Evolutionary conservation across 2,329 filamentous ascomycete genomes (phyloP), one percentile per base, ranked within the genome.

Genomic region (Geosmithia putterillii): DNA sequence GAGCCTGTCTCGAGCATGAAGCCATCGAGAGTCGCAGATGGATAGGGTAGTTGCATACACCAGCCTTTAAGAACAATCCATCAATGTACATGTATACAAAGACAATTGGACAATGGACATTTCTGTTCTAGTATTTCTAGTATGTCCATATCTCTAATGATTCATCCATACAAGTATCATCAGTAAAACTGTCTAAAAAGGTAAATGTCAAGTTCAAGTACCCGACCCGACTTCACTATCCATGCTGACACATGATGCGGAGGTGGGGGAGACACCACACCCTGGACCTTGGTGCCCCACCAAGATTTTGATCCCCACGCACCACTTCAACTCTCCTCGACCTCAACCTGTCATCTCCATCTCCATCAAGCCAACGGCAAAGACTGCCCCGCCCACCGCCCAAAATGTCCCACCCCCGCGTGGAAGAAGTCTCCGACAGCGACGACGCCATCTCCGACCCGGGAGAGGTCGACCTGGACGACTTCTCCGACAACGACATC

Each of bases 351-450:
- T 40, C 36, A 38, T 45, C 37, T 21, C 44, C 35, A 32, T 18
- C 35, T 38, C 7, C 41, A 44, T n/a, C 36, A 40, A 25, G 46
- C 36, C 38, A 55, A 65, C 49, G 35, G 19, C 38, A 39, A 42
- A 40, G 35, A 38, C 17, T 20, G 28, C 40, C 19, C 7, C 41
- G 14, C 39, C 43, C 15, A 35, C 40, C 23, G 47, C 38, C 38
- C 55, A 66, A 49, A 51, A 92, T 94, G 87, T 85, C 86, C 38
- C 81, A 92, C 69, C 79, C 89, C 47, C 81, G 83, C 48, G 82
- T 96, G 62, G 92, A 98, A 74, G 92, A 96, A 65, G 82, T 95
- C 49, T 86, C 81, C 47, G 87, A 94, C 70, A 80, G 75, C 61
- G 83, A 86, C 64, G 71, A 73, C 51, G 80, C 52, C 52, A 80